phyloP scores from a whole-genome alignment of 202 grass and related monocot genomes.

The Setaria italica region DNA sequence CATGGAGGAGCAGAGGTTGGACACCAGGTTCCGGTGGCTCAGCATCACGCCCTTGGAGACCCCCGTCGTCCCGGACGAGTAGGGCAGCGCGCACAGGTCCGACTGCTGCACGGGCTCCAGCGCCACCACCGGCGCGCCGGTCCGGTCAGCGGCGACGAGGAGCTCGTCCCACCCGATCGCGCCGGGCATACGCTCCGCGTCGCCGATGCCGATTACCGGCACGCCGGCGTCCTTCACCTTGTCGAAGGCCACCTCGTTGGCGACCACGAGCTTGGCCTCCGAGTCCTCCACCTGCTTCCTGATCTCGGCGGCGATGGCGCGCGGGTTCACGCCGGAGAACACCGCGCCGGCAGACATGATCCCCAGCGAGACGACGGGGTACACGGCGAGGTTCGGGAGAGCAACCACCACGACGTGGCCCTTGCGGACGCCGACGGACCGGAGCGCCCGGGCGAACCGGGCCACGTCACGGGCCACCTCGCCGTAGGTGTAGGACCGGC shows the following conservation, averaged over 20 bases:
- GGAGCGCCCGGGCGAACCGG: constrained; percentile 73
- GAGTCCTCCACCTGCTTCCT: constrained; percentile 92
- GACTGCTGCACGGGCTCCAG: constrained; percentile 49
- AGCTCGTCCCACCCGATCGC: constrained; percentile 78
- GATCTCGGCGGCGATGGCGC: constrained; percentile 64
- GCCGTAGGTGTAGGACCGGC: constrained; percentile 72
- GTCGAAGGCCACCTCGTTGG: constrained; percentile 64
- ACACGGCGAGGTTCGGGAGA: constrained; percentile 80
- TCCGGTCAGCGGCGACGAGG: constrained; percentile 60
- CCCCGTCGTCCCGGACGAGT: constrained; percentile 82
- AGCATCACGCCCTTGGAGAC: constrained; percentile 92
- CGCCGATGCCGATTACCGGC: constrained; percentile 62
- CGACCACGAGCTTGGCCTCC: constrained; percentile 72
- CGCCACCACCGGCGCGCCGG: constrained; percentile 47
- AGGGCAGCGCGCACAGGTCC: constrained; percentile 82
- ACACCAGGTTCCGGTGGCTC: constrained; percentile 85
- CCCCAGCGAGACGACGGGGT: constrained; percentile 77
- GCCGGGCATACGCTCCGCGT: constrained; percentile 38
- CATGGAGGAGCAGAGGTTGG: constrained; percentile 85
- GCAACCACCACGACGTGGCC: constrained; percentile 82
- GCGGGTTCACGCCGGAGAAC: constrained; percentile 87
- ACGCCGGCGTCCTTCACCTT: constrained; percentile 73
- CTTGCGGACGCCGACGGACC: constrained; percentile 67
- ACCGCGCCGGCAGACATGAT: constrained; percentile 79
- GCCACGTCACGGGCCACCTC: constrained; percentile 62